These are phyloP conservation scores for Lojkania enalia DNA, from an alignment of 2,329 filamentous ascomycete species.

Conservation along the genomic window DNA sequence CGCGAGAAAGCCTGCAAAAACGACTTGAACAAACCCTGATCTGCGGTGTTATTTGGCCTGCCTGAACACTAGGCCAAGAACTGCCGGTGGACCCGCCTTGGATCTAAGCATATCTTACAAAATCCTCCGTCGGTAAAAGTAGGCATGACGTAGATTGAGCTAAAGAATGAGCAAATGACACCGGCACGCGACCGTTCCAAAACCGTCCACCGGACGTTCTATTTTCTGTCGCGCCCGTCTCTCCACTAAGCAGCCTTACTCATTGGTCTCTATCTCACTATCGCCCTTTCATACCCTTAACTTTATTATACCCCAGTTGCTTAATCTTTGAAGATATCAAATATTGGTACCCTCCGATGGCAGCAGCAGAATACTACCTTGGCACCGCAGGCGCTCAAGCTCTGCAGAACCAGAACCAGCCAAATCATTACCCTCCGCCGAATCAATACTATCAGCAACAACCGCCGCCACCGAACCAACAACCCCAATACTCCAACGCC, in stretches of 20 bases:
- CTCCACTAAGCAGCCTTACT: background rate
- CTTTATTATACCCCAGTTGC: background rate
- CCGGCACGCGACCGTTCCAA: slow-evolving; percentile 30
- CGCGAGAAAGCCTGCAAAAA: too few relatives aligned
- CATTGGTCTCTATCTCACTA: slow-evolving; percentile 1
- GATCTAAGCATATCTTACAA: slow-evolving; percentile 14
- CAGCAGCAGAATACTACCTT: slow-evolving; percentile 40
- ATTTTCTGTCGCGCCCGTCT: slow-evolving; percentile 8
- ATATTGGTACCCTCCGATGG: slow-evolving; percentile 22
- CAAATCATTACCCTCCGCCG: slow-evolving; percentile 11
- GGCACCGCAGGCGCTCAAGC: slow-evolving; percentile 28
- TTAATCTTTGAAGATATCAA: background rate
- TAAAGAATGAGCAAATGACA: slow-evolving; percentile 21
- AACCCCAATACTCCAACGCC: background rate
- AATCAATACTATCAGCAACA: slow-evolving; percentile 12
- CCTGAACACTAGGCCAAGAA: slow-evolving; percentile 1
- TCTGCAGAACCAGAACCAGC: slow-evolving; percentile 19
- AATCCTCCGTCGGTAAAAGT: background rate
- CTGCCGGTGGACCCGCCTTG: slow-evolving; percentile 24
- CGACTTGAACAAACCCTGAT: too few relatives aligned
- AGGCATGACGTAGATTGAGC: slow-evolving; percentile 30
- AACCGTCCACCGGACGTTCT: slow-evolving; percentile 14
- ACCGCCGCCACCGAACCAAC: slow-evolving; percentile 8
- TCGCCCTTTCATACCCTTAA: background rate
- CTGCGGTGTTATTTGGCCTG: too few relatives aligned